Percentiles rank a stretch among this genome's conserved stretches.
Evolutionary conservation across 495 filamentous ascomycete species (phyloP).

Genomic region (Neurospora sp.): DNA sequence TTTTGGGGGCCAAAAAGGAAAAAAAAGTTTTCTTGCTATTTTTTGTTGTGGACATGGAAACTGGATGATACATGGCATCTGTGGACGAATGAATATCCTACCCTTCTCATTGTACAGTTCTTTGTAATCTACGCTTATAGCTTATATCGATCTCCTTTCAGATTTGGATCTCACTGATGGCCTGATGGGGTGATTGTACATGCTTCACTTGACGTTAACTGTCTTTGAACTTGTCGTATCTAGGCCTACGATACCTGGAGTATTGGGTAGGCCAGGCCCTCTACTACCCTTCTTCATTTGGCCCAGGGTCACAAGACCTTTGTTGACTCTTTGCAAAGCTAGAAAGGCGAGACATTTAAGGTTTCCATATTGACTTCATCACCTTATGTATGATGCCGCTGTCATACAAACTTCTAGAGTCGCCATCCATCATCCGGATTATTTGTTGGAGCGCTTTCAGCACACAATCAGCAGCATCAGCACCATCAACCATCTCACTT

Average conservation of each 20-base stretch:
- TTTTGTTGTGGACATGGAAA: neutral
- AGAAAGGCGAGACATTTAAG: neutral
- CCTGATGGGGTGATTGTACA: neutral
- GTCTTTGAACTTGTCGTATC: neutral
- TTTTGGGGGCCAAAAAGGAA: neutral
- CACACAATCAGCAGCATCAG: neutral
- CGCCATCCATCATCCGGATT: neutral
- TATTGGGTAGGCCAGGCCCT: neutral
- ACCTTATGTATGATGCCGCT: neutral
- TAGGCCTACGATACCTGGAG: neutral
- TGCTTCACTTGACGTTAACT: neutral
- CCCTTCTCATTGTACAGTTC: neutral
- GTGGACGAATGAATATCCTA: neutral
- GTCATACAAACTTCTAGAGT: neutral
- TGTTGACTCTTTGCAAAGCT: neutral
- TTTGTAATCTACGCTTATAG: neutral
- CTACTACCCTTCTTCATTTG: neutral
- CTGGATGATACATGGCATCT: neutral
- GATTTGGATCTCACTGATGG: neutral
- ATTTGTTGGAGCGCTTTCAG: neutral
- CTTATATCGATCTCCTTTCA: neutral
- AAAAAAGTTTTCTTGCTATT: neutral
- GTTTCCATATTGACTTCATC: neutral
- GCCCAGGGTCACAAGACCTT: neutral
- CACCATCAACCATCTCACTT: neutral